Evolutionary conservation across 1,284 basidiomycete genomes (phyloP), one percentile per base, ranked within the genome.

Genomic region (Naganishia sp.): DNA sequence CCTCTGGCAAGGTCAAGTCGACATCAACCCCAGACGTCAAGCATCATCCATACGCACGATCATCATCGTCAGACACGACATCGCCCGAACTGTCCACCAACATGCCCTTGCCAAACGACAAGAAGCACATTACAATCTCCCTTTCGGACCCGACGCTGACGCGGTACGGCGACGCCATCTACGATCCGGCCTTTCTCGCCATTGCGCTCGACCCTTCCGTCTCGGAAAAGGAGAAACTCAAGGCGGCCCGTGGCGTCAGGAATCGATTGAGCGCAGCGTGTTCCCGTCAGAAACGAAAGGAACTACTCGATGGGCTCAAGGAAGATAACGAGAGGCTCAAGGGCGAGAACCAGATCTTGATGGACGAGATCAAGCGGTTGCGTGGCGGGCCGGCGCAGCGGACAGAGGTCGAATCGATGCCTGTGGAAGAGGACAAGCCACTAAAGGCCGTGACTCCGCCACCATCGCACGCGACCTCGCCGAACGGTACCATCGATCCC

Each of bases 191-290:
- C 25, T 61, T 61, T 43, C 58, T 61, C 47, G 39, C 58, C 28
- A 61, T 61, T 47, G 58, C 58, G 15, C 47, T 61, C 18, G 58
- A 61, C 41, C 58, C 58, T n/a, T 21, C 58, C 21, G 58, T 61
- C 3, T 61, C 58, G 58, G 58, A 61, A 61, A 61, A 61, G 47
- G 58, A 61, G 13, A 61, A 61, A 23, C 58, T 61, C 13, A 61
- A 61, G 28, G 58, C 58, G 18, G 58, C 58, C 7, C 47, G 58
- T 5, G 58, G 58, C 18, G 58, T 61, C 21, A 50, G 58, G 47
- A 61, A 61, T 61, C 58, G 58, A 23, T 51, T 61, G 58, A 61
- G 58, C 25, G 58, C 58, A 23, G 58, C 58, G 58, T 61, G 58
- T 51, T 61, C 58, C 21, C 45, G 58, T 11, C 58, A 61, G 25